Percentiles rank a stretch among this genome's conserved stretches.
These are phyloP conservation scores for Yamadazyma endophytica DNA, from an alignment of 805 yeast species.

Conservation along the genomic window DNA sequence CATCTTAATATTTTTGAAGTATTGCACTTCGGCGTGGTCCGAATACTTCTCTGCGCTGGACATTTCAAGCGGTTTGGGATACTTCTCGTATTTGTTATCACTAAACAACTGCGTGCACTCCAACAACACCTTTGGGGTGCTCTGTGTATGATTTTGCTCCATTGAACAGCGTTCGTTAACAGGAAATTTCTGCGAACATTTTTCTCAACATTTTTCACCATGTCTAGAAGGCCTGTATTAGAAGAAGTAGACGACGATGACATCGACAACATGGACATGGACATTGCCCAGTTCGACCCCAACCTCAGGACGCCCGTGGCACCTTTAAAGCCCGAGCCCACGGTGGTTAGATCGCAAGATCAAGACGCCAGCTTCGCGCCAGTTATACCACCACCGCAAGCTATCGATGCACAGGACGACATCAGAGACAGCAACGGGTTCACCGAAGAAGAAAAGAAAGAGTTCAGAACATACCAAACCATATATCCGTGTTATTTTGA, in stretches of 20 bases:
- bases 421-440: constrained; percentile 33
- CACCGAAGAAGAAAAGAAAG: constrained; percentile 54
- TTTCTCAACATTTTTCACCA: constrained; percentile 4
- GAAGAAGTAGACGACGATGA: constrained; percentile 83
- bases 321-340: constrained; percentile 56
- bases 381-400: constrained; percentile 15
- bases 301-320: constrained; percentile 63
- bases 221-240: constrained; percentile 56
- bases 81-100: constrained; percentile 12
- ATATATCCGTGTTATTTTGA: constrained; percentile 94
- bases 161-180: background rate
- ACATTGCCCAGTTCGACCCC: constrained; percentile 84
- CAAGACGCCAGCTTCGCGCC: constrained; percentile 23
- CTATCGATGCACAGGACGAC: constrained; percentile 10
- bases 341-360: constrained; percentile 60
- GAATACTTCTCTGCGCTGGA: constrained; percentile 8
- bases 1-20: constrained; percentile 30
- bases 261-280: constrained; percentile 90
- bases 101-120: constrained; percentile 20
- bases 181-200: background rate
- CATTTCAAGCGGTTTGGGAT: constrained; percentile 13
- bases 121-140: constrained; percentile 20
- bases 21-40: constrained; percentile 36
- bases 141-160: background rate
- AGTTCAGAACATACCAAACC: constrained; percentile 65